Evolutionary conservation across 495 filamentous ascomycete genomes (phyloP), one percentile per base, ranked within the genome.

Genomic region (Mytilinidion resinicola): DNA sequence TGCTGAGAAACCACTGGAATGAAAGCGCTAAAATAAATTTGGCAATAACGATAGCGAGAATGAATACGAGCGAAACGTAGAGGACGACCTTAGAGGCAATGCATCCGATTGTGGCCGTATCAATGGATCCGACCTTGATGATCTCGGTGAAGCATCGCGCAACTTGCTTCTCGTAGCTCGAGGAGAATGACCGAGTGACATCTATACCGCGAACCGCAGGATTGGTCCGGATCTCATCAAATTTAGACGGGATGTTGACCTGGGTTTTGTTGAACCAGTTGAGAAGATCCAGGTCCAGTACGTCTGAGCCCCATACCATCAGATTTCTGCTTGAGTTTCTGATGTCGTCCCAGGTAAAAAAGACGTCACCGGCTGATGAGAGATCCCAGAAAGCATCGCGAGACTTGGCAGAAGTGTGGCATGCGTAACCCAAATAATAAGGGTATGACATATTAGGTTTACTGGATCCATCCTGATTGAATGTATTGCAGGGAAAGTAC

Each of bases 11-110:
- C 95, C 93, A 99, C 63, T 95, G 89, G 75, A 97, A 99, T 38
- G 91, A 66, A 12, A 97, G 61, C 12, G 95, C 95, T n/a, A 99
- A 81, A 12, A 85, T 69, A 65, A 99, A 99, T 62, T 95, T 93
- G 60, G 88, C 81, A 15, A 80, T 68, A 9, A 97, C 95, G 55
- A 97, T 89, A 20, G 89, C 84, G 25, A 99, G 76, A 72, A 99
- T 99, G 74, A 99, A 88, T 51, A 88, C 85, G 59, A 99, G 76
- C 5, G 92, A 93, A 37, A 96, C 83, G 63, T 97, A 99, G 34
- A 99, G 87, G 9, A 99, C 95, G 14, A 99, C 92, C 70, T 96
- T 87, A 51, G 91, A 95, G 1, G 95, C 95, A 64, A 99, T 97
- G 72, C 95, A 99, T 11, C 95, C 95, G 9, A 99, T 89, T 3